These are phyloP conservation scores for Wilhelminamyces savonicus DNA, from an alignment of 805 yeast genomes.

Conservation along the genomic window DNA sequence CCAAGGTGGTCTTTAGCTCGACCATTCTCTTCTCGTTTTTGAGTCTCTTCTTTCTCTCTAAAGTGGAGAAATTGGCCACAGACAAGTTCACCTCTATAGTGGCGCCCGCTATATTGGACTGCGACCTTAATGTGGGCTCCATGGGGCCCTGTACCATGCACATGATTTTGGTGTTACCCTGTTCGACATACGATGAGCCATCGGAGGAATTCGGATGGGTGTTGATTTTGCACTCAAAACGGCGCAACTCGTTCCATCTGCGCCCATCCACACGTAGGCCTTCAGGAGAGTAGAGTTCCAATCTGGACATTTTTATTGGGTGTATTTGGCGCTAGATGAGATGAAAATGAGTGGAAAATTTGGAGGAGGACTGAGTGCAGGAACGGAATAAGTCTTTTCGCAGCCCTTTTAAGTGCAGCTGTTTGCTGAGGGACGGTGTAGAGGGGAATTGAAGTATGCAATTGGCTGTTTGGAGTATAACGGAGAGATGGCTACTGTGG, in stretches of 20 bases:
- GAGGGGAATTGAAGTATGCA: too few relatives aligned
- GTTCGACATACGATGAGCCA: slow-evolving; percentile 89
- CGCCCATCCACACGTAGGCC: slow-evolving; percentile 92
- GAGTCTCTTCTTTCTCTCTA: slow-evolving; percentile 64
- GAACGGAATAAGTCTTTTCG: too few relatives aligned
- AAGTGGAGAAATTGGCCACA: slow-evolving; percentile 75
- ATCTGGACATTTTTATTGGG: slow-evolving; percentile 43
- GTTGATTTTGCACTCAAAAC: slow-evolving; percentile 72
- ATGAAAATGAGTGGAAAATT: too few relatives aligned
- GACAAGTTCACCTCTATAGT: slow-evolving; percentile 57
- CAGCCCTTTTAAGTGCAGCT: too few relatives aligned
- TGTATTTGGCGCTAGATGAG: too few relatives aligned
- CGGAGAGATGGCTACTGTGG: too few relatives aligned
- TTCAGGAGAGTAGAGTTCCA: slow-evolving; percentile 91
- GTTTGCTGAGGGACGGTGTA: too few relatives aligned
- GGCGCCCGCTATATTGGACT: slow-evolving; percentile 45
- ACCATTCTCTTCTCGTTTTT: slow-evolving; percentile 65
- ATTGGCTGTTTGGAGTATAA: too few relatives aligned
- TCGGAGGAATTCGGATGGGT: slow-evolving; percentile 86
- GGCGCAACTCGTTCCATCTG: slow-evolving; percentile 87
- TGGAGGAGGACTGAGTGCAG: too few relatives aligned
- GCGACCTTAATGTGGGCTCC: slow-evolving; percentile 63
- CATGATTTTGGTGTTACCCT: slow-evolving; percentile 84
- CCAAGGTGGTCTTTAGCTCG: slow-evolving; percentile 61
- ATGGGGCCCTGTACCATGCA: slow-evolving; percentile 86